Percentiles rank a stretch among this genome's conserved stretches.
Evolutionary conservation across 371 early-diverging fungal species (phyloP).

Genomic region (Mortierella polycephala): DNA sequence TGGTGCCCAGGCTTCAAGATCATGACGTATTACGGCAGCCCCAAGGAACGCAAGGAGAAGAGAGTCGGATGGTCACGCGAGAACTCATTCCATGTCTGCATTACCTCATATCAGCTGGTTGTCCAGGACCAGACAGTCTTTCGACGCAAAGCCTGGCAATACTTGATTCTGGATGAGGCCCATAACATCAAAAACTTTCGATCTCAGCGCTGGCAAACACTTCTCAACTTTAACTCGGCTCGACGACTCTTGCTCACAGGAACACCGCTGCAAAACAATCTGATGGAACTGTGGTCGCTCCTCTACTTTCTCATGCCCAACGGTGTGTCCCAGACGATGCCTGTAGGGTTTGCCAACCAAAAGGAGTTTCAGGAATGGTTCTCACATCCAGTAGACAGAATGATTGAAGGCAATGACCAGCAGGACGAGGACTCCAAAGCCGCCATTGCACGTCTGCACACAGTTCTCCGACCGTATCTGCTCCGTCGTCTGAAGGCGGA

Average conservation of each 20-base stretch:
- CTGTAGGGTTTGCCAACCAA: conserved; percentile 82
- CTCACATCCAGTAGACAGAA: conserved; percentile 82
- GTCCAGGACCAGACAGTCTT: conserved; percentile 83
- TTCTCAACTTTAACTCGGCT: conserved; percentile 84
- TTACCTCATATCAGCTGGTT: conserved; percentile 89
- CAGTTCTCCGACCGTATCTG: conserved; percentile 88
- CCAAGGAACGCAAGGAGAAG: conserved; percentile 81
- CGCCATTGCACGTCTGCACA: conserved; percentile 77
- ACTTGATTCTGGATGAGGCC: conserved; percentile 94
- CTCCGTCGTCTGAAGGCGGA: conserved; percentile 87
- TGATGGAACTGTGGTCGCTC: conserved; percentile 95
- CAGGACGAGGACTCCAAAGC: conserved; percentile 68
- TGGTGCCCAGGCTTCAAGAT: conserved; percentile 93
- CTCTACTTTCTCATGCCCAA: conserved; percentile 94
- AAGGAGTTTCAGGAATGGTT: conserved; percentile 94
- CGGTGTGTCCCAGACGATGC: conserved; percentile 66
- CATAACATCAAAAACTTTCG: conserved; percentile 97
- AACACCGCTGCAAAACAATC: conserved; percentile 96
- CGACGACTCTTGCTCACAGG: conserved; percentile 91
- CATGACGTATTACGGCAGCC: conserved; percentile 84
- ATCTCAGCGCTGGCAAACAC: conserved; percentile 92
- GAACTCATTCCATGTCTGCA: conserved; percentile 87
- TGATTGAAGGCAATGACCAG: conserved; percentile 73
- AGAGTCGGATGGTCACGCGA: conserved; percentile 84
- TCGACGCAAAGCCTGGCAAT: conserved; percentile 85